Conservation (phyloP, 352 stramenopile species). For the Pythium oligandrum region DNA sequence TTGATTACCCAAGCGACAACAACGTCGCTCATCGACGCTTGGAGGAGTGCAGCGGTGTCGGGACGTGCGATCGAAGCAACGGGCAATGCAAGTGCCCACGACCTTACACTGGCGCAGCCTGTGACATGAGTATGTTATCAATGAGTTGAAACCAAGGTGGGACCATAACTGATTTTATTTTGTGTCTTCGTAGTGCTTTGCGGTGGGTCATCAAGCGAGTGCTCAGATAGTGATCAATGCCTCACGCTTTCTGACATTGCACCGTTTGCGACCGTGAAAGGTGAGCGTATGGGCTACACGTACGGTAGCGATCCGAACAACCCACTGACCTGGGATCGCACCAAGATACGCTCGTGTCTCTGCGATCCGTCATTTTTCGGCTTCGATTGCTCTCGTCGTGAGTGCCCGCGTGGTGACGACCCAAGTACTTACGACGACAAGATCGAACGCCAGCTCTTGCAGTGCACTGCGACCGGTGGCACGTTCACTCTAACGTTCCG, state of each 20-base stretch:
- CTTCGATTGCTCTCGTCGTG: conserved; percentile 65
- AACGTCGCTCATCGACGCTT: conserved; percentile 50
- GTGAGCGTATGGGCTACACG: conserved; percentile 40
- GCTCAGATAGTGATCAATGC: conserved; percentile 75
- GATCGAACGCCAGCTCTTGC: conserved; percentile 57
- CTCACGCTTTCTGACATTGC: conserved; percentile 62
- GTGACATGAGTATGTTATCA: conserved; percentile 55
- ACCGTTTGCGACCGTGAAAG: conserved; percentile 46
- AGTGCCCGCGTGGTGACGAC: conserved; percentile 69
- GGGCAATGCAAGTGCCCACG: conserved; percentile 65
- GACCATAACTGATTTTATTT: conserved; percentile 2
- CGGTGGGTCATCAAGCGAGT: conserved; percentile 32
- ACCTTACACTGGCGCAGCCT: conserved; percentile 61
- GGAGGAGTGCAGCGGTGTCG: conserved; percentile 60
- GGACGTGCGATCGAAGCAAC: conserved; percentile 63
- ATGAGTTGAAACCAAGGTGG: not conserved
- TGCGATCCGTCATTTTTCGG: conserved; percentile 56
- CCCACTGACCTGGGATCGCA: conserved; percentile 62
- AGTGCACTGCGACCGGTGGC: conserved; percentile 49
- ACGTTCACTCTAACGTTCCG: conserved; percentile 68
- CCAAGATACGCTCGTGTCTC: conserved; percentile 59
- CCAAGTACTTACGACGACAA: conserved; percentile 53
- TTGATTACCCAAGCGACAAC: conserved; percentile 44
- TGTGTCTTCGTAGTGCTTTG: conserved; percentile 35
- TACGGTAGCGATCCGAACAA: conserved; percentile 71